phyloP scores from a whole-genome alignment of 768 basidiomycete genomes.

The Leccinellum rugosiceps region DNA sequence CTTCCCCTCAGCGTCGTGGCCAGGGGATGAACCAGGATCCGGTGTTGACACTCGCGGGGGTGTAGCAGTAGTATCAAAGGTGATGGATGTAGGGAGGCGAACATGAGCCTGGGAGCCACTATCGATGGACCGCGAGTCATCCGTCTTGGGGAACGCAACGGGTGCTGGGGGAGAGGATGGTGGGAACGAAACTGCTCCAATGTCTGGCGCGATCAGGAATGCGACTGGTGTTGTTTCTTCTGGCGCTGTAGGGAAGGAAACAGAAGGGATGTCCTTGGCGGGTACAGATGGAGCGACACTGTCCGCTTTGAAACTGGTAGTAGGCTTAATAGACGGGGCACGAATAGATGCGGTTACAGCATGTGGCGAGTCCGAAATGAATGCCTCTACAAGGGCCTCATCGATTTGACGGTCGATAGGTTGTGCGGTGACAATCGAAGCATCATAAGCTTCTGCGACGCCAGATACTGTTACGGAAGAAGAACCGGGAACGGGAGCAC shows the following conservation, averaged over 20 bases:
- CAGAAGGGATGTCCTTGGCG: constrained; percentile 22
- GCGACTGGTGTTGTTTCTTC: constrained; percentile 7
- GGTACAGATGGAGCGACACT: constrained; percentile 29
- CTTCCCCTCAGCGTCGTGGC: constrained; percentile 70
- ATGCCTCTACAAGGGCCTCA: constrained; percentile 18
- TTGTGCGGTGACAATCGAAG: constrained; percentile 18
- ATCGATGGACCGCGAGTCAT: constrained; percentile 31
- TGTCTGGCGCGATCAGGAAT: constrained; percentile 14
- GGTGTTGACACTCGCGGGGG: constrained; percentile 74
- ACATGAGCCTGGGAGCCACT: constrained; percentile 26
- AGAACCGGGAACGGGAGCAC: constrained; percentile 38
- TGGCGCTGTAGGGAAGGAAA: constrained; percentile 34
- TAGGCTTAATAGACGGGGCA: constrained; percentile 21
- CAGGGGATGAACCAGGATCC: constrained; percentile 55
- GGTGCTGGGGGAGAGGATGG: constrained; percentile 31
- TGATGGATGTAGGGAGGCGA: constrained; percentile 40
- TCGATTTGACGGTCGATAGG: constrained; percentile 3
- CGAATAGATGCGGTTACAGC: constrained; percentile 12
- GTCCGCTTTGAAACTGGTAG: constrained; percentile 19
- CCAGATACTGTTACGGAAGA: constrained; percentile 26
- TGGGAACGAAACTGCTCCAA: constrained; percentile 35
- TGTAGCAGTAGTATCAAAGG: constrained; percentile 57
- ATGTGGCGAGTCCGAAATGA: constrained; percentile 15
- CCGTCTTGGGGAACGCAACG: constrained; percentile 42
- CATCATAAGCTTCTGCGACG: constrained; percentile 26